Percentiles rank a stretch among this genome's conserved stretches.
Conservation (phyloP, 1,139 yeast genomes). For the Petasospora rhodanensis region DNA sequence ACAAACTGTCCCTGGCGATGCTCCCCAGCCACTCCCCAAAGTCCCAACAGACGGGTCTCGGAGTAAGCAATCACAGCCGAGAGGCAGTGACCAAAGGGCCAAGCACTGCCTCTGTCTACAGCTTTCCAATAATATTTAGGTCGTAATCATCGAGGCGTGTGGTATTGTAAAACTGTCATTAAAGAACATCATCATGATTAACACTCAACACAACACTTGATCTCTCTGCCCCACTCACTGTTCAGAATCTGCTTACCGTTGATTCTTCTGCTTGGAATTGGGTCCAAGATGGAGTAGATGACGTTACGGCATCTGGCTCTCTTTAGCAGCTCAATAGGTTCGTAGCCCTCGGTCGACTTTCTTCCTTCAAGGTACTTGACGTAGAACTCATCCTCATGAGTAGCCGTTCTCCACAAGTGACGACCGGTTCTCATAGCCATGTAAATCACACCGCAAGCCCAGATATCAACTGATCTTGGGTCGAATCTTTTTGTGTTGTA, state of each 20-base stretch:
- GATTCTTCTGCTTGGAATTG: constrained; percentile 80
- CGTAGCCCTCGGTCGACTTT: constrained; percentile 79
- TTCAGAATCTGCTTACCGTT: constrained; percentile 84
- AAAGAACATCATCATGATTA: too few relatives aligned
- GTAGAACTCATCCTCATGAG: constrained; percentile 76
- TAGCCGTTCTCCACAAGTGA: constrained; percentile 87
- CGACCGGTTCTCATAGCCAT: constrained; percentile 99
- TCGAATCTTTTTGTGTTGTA: constrained; percentile 73
- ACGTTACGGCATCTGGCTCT: constrained; percentile 88
- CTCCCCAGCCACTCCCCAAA: too few relatives aligned
- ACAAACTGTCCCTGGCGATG: too few relatives aligned
- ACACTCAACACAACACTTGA: constrained; percentile 32
- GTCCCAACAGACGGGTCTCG: too few relatives aligned
- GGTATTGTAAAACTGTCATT: too few relatives aligned
- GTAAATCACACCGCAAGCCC: constrained; percentile 96
- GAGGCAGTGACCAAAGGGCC: too few relatives aligned
- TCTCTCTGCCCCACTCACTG: constrained; percentile 95
- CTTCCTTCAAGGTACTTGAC: constrained; percentile 68
- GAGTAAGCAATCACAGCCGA: too few relatives aligned
- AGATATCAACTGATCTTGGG: constrained; percentile 86
- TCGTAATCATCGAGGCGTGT: too few relatives aligned
- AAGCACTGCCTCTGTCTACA: too few relatives aligned
- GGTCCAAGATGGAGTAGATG: constrained; percentile 86
- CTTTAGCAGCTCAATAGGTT: constrained; percentile 80
- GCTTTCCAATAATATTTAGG: too few relatives aligned